Evolutionary conservation across 2,329 filamentous ascomycete species (phyloP).

Genomic region (Cladosporium sphaerospermum): DNA sequence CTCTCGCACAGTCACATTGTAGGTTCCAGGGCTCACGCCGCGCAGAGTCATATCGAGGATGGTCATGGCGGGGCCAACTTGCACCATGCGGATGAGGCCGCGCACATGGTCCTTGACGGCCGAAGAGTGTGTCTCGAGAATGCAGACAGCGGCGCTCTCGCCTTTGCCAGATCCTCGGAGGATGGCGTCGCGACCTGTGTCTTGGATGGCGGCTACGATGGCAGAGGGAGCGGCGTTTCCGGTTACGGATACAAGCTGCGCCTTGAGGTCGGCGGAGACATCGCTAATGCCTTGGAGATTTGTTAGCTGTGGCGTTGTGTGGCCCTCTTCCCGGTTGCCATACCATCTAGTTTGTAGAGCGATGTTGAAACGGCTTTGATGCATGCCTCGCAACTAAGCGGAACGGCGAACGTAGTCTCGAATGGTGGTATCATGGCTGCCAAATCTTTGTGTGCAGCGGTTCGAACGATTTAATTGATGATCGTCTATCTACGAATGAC

Average conservation of each 20-base stretch:
- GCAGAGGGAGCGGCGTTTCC: constrained; percentile 86
- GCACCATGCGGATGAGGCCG: constrained; percentile 87
- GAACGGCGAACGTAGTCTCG: constrained; percentile 90
- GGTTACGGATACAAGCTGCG: constrained; percentile 78
- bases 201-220: constrained; percentile 82
- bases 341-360: constrained; percentile 66
- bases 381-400: constrained; percentile 84
- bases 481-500: constrained; percentile 4
- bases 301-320: too few species aligned
- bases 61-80: constrained; percentile 71
- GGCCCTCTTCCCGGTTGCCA: constrained; percentile 9
- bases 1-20: constrained; percentile 77
- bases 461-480: background rate
- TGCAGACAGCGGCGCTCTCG: constrained; percentile 84
- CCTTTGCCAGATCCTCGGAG: constrained; percentile 79
- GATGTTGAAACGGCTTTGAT: constrained; percentile 78
- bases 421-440: constrained; percentile 31
- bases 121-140: constrained; percentile 75
- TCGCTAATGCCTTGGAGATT: constrained; percentile 62
- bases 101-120: constrained; percentile 63
- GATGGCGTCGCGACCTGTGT: constrained; percentile 88
- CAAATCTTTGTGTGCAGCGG: background rate
- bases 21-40: constrained; percentile 73
- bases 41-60: constrained; percentile 82
- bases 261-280: constrained; percentile 72